Base-by-base conservation (phyloP, 768 basidiomycete species). In the Boletus sensibilis region DNA sequence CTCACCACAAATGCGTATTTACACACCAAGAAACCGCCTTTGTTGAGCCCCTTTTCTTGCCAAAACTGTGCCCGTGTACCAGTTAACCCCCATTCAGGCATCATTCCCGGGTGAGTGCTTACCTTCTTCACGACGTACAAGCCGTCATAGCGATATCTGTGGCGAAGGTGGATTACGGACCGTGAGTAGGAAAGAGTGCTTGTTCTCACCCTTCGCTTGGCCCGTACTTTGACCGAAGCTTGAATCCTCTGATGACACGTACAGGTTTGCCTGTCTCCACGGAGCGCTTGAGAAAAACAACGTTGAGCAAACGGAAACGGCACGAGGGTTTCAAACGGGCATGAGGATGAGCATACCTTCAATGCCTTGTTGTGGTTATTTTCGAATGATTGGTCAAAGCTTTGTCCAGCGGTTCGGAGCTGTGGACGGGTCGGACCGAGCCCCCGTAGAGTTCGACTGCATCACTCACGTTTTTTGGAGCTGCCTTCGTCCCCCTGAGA, bases 391-490 rank as follows among this genome's bases (percentile, higher is more conserved):
- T 96, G 94, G 68, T 95, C 84, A 48, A 77, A 87, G 61, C 85
- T 92, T 69, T 97, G 94, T 5, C 86, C 87, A 10, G 89, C 94
- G 0, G 94, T 95, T 14, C 94, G 88, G 43, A 96, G 84, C 90
- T 93, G 41, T 20, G 40, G 20, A 11, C 25, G 5, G n/a, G 47
- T 65, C 35, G 41, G 44, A 44, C 44, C 3, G 4, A 29, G 18
- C 10, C 4, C 11, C 14, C 10, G 18, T 11, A 20, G 8, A 39
- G 12, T 44, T 11, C 11, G 29, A 4, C 31, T 21, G 12, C 25
- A 40, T 20, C 8, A 69, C 82, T 35, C 49, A 92, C 92, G 73
- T 96, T 96, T 71, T 95, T 94, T 0, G 90, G 93, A 2, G 82
- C 81, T 4, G 75, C 69, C 68, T 87, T 88, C 0, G 94, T 96